A percentile compares a stretch with the other conserved stretches of the same genome.
phyloP scores from a whole-genome alignment of 1,284 basidiomycete genomes.

The Ustanciosporium gigantosporum region DNA sequence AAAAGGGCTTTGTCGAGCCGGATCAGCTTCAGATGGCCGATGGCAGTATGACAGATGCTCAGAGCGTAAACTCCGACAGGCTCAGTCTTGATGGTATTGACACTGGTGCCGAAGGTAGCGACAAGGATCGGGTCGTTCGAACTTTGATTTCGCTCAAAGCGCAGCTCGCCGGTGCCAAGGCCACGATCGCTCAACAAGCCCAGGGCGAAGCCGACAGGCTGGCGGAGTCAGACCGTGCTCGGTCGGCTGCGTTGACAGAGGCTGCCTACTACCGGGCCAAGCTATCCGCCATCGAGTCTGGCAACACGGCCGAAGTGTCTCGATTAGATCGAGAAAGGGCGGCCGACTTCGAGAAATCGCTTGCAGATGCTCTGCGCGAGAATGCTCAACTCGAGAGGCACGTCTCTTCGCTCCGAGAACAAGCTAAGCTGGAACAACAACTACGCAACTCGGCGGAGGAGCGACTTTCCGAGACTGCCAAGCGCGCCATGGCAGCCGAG shows the following conservation, averaged over 20 bases:
- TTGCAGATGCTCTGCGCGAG: conserved; percentile 74
- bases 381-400: conserved; percentile 75
- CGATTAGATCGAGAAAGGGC: conserved; percentile 81
- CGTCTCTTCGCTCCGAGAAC: conserved; percentile 62
- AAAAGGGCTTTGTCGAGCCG: conserved; percentile 78
- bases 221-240: conserved; percentile 77
- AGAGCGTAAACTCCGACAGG: conserved; percentile 26
- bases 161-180: conserved; percentile 82
- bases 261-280: conserved; percentile 96
- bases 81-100: conserved; percentile 58
- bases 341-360: conserved; percentile 76
- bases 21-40: conserved; percentile 61
- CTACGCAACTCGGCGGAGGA: conserved; percentile 76
- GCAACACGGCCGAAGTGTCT: conserved; percentile 69
- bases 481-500: conserved; percentile 81
- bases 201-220: conserved; percentile 76
- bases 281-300: conserved; percentile 78
- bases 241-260: conserved; percentile 83
- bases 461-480: conserved; percentile 76
- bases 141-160: conserved; percentile 83
- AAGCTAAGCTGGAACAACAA: conserved; percentile 67
- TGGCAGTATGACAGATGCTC: conserved; percentile 23
- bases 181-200: conserved; percentile 74
- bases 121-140: conserved; percentile 69
- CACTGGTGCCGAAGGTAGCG: conserved; percentile 59